phyloP scores from a whole-genome alignment of 2,329 filamentous ascomycete genomes.

The Cladosporium sp. region DNA sequence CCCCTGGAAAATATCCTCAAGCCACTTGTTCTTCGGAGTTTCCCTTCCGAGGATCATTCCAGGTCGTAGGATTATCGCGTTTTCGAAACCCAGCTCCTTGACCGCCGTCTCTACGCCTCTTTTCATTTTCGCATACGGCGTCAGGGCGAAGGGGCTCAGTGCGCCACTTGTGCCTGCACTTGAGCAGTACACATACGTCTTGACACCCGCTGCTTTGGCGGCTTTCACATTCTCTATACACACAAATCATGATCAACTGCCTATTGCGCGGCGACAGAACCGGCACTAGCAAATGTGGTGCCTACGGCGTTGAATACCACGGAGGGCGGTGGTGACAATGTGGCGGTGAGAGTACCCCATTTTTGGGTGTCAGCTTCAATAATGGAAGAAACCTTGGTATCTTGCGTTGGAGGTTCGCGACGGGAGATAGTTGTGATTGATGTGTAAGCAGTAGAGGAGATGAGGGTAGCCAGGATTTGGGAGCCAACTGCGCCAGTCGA shows the following conservation, averaged over 20 bases:
- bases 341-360: constrained; percentile 15
- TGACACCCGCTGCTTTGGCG: constrained; percentile 33
- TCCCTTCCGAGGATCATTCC: constrained; percentile 33
- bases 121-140: constrained; percentile 37
- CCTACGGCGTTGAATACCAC: constrained; percentile 28
- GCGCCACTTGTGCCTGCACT: constrained; percentile 31
- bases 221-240: constrained; percentile 32
- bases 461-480: constrained; percentile 17
- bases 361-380: constrained; percentile 16
- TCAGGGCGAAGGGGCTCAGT: constrained; percentile 18
- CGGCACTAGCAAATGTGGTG: constrained; percentile 31
- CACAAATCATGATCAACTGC: constrained; percentile 36
- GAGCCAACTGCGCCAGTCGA: constrained; percentile 20
- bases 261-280: constrained; percentile 33
- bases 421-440: constrained; percentile 19
- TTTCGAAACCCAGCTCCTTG: constrained; percentile 32
- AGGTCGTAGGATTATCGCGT: constrained; percentile 33
- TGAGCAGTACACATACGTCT: constrained; percentile 34
- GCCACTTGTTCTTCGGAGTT: constrained; percentile 15
- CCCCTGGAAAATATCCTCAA: constrained; percentile 21
- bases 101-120: constrained; percentile 34
- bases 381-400: constrained; percentile 15
- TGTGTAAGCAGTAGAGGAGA: constrained; percentile 10
- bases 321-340: constrained; percentile 14
- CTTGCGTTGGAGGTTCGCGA: constrained; percentile 13